A percentile compares a stretch with the other conserved stretches of the same genome.
phyloP scores from a whole-genome alignment of 2,329 filamentous ascomycete genomes.

The Ophiostoma novo-ulmi region DNA sequence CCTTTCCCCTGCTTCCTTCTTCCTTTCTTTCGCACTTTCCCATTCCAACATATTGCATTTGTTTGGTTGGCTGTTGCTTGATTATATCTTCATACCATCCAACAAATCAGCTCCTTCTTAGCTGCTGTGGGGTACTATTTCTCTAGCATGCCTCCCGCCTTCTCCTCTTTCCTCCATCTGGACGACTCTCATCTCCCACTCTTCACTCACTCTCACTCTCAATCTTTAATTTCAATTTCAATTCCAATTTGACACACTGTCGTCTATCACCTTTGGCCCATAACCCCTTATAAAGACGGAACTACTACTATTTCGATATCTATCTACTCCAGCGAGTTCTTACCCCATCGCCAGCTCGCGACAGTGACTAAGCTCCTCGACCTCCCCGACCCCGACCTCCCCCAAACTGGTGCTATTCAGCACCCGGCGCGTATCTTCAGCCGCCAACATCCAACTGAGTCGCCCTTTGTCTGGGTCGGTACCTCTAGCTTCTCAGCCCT shows the following conservation, averaged over 20 bases:
- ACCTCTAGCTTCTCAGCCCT: background rate
- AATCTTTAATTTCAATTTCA: background rate
- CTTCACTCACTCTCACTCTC: background rate
- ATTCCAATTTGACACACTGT: background rate
- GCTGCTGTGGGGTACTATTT: background rate
- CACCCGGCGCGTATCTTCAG: background rate
- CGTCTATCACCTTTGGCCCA: background rate
- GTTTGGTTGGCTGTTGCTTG: background rate
- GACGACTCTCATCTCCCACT: background rate
- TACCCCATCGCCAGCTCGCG: too few species aligned
- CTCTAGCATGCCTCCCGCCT: background rate
- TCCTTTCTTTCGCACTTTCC: background rate
- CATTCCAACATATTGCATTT: background rate
- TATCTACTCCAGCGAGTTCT: background rate
- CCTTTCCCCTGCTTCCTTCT: background rate
- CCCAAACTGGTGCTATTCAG: background rate
- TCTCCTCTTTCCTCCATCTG: background rate
- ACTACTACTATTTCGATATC: background rate
- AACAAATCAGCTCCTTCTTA: constrained; percentile 1
- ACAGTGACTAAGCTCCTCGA: background rate
- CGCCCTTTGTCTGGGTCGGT: background rate
- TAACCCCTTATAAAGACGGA: too few species aligned
- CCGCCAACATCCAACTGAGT: background rate
- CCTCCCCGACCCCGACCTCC: background rate
- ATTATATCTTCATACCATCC: too few species aligned